Conservation (phyloP, 2,329 filamentous ascomycete species). For the Venturia effusa region DNA sequence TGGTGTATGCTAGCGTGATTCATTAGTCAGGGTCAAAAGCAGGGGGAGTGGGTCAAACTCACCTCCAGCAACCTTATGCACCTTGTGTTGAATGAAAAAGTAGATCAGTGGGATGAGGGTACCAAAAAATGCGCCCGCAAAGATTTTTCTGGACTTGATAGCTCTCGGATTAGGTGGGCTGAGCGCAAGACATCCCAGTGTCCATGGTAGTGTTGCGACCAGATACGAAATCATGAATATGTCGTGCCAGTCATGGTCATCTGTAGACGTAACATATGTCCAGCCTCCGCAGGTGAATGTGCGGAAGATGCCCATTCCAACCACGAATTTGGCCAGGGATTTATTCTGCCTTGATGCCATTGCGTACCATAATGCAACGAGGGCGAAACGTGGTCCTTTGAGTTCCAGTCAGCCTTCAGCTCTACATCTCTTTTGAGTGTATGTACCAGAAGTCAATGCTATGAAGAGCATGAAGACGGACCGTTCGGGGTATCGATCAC, state of each 20-base stretch:
- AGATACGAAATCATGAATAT: conserved; percentile 99
- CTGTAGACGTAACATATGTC: conserved; percentile 97
- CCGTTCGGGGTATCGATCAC: conserved; percentile 91
- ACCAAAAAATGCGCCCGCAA: conserved; percentile 78
- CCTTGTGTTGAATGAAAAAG: conserved; percentile 98
- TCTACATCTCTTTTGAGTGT: not conserved
- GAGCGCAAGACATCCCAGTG: conserved; percentile 74
- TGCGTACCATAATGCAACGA: conserved; percentile 87
- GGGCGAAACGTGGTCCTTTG: conserved; percentile 73
- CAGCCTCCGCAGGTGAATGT: conserved; percentile 93
- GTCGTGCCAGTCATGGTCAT: conserved; percentile 97
- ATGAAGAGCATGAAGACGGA: conserved; percentile 98
- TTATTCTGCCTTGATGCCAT: conserved; percentile 53
- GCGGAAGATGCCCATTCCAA: conserved; percentile 69
- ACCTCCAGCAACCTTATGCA: conserved; percentile 90
- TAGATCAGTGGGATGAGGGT: conserved; percentile 85
- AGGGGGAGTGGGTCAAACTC: conserved; percentile 24
- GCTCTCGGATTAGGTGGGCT: conserved; percentile 76
- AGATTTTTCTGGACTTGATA: conserved; percentile 77
- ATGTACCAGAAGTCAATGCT: conserved; percentile 74
- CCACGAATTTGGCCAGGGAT: conserved; percentile 70
- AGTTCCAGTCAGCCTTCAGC: not conserved
- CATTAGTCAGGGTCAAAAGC: conserved; percentile 16
- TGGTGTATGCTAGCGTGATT: conserved; percentile 71
- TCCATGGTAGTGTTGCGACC: conserved; percentile 91